phyloP scores from a whole-genome alignment of 257 asterid genomes.

The Plectranthus barbatus region DNA sequence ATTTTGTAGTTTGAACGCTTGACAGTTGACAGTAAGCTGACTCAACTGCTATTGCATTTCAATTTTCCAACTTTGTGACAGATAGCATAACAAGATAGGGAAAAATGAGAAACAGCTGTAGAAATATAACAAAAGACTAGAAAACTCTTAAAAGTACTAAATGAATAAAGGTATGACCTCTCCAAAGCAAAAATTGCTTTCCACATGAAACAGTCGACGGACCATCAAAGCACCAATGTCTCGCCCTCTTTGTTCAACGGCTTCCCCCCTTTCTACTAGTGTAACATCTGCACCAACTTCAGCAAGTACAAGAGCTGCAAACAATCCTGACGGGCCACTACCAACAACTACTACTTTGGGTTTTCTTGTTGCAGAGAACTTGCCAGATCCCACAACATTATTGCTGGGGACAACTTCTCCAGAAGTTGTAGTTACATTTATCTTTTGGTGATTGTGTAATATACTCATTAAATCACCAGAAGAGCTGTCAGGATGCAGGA shows the following conservation, averaged over 20 bases:
- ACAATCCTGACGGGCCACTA: constrained; percentile 93
- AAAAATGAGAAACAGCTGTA: constrained; percentile 5
- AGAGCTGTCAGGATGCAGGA: constrained; percentile 29
- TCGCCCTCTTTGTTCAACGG: constrained; percentile 94
- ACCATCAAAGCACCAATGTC: constrained; percentile 94
- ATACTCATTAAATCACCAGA: constrained; percentile 53
- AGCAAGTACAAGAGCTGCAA: constrained; percentile 95
- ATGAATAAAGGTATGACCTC: constrained; percentile 68
- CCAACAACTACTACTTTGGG: constrained; percentile 85
- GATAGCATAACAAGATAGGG: constrained; percentile 1
- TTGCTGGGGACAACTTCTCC: constrained; percentile 21
- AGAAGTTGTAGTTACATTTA: constrained; percentile 21
- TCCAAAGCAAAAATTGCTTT: constrained; percentile 98
- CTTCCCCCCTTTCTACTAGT: constrained; percentile 81
- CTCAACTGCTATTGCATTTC: constrained; percentile 9
- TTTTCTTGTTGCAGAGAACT: constrained; percentile 24
- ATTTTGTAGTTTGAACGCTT: background rate
- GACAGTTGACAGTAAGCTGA: background rate
- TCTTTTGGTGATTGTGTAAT: constrained; percentile 28
- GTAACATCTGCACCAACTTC: constrained; percentile 95
- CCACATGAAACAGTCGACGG: constrained; percentile 63
- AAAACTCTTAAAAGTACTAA: constrained; percentile 25
- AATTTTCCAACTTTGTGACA: background rate
- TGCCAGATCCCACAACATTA: constrained; percentile 17
- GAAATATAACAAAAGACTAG: constrained; percentile 16